These are phyloP conservation scores for Platismatia glauca DNA, from an alignment of 495 filamentous ascomycete species.

Conservation along the genomic window DNA sequence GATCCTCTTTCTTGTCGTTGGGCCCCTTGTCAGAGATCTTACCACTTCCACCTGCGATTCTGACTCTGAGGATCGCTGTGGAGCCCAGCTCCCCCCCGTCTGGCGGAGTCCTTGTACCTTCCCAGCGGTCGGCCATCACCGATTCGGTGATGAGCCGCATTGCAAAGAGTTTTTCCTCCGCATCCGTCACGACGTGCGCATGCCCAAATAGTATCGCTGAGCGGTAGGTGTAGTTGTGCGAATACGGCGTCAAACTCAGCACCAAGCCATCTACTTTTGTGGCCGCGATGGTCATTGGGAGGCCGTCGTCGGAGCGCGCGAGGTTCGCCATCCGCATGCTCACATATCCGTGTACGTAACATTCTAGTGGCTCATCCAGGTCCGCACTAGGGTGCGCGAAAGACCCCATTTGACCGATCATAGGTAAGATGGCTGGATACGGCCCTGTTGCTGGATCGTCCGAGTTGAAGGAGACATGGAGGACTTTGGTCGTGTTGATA, in stretches of 20 bases:
- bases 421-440: conserved; percentile 69
- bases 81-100: conserved; percentile 63
- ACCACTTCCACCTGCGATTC: conserved; percentile 58
- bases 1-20: conserved; percentile 59
- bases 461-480: conserved; percentile 70
- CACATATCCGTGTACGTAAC: conserved; percentile 81
- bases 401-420: conserved; percentile 75
- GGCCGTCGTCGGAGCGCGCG: conserved; percentile 38
- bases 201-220: conserved; percentile 67
- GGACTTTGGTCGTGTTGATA: conserved; percentile 63
- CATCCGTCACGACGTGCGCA: conserved; percentile 53
- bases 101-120: conserved; percentile 58
- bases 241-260: conserved; percentile 63
- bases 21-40: conserved; percentile 63
- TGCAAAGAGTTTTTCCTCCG: conserved; percentile 67
- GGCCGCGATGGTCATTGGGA: conserved; percentile 54
- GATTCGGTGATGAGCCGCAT: conserved; percentile 71
- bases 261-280: conserved; percentile 67
- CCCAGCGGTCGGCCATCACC: conserved; percentile 58
- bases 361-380: conserved; percentile 53
- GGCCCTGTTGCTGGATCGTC: conserved; percentile 46
- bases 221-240: conserved; percentile 79
- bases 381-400: conserved; percentile 53
- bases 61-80: conserved; percentile 62
- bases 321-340: conserved; percentile 67